A percentile compares a stretch with the other conserved stretches of the same genome.
phyloP scores from a whole-genome alignment of 1,139 yeast species.

The Pneumocystis jirovecii region DNA sequence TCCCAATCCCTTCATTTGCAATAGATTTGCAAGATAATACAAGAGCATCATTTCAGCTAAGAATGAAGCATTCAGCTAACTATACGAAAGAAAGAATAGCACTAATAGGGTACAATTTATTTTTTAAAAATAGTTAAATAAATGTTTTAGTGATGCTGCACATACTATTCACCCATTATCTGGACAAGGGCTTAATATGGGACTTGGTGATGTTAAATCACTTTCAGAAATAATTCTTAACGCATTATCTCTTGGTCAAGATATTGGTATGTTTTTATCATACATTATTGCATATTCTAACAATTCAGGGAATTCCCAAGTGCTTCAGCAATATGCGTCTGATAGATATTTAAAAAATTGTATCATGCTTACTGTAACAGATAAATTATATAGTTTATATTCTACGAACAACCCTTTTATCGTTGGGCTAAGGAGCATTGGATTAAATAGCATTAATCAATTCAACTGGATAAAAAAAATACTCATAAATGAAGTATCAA shows the following conservation, averaged over 20 bases:
- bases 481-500: neutral
- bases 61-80: constrained; percentile 78
- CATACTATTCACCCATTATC: constrained; percentile 96
- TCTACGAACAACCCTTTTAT: constrained; percentile 59
- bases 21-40: constrained; percentile 44
- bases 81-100: constrained; percentile 78
- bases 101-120: constrained; percentile 25
- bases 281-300: neutral
- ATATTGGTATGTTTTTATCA: constrained; percentile 40
- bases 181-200: constrained; percentile 97
- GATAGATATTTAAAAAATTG: constrained; percentile 71
- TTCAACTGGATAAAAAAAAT: constrained; percentile 18
- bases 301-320: constrained; percentile 35
- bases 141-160: constrained; percentile 77
- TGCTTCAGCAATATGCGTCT: constrained; percentile 68
- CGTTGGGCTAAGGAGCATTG: constrained; percentile 60
- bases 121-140: neutral
- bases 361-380: constrained; percentile 71
- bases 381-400: constrained; percentile 78
- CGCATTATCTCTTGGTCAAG: constrained; percentile 67
- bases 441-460: constrained; percentile 53
- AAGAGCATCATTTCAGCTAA: constrained; percentile 79
- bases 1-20: constrained; percentile 49
- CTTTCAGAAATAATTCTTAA: constrained; percentile 53
- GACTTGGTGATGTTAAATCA: constrained; percentile 80